Evolutionary conservation across 768 basidiomycete genomes (phyloP), one percentile per base, ranked within the genome.

Genomic region (Rhizopogon vesiculosus): DNA sequence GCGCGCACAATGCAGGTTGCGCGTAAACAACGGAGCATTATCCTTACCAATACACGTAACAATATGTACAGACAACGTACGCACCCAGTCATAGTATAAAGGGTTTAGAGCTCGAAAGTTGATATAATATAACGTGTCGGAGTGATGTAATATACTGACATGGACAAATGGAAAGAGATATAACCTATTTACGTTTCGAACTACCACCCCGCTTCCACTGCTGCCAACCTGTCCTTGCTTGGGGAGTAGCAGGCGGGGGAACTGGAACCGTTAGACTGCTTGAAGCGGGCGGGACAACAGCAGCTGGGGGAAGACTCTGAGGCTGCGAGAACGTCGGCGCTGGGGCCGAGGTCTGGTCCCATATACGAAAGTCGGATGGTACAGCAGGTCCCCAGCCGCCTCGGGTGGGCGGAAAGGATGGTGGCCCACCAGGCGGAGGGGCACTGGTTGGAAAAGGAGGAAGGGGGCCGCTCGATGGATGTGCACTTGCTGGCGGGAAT

Each of bases 161-260:
- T 38, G 13, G 12, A 38, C 35, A 38, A 38, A 56, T 29, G 48
- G 0, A 42, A 54, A 12, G 35, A 38, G 12, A 45, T 12, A 43
- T 52, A 57, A 15, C 53, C 41, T 57, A 71, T 51, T 45, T 64
- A 50, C 62, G 67, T 51, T 45, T 63, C 12, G 57, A 56, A 7
- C 46, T 51, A 12, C 28, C 60, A 45, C 60, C 64, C 54, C 65
- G 66, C 38, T 68, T 69, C 66, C 72, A 85, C 53, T 84, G 78
- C 66, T 84, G 82, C 84, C 84, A 85, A 41, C 76, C 80, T 22
- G 78, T 76, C 45, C 73, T 69, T 19, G 45, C 18, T 7, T 64
- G 61, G 18, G 43, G 56, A 28, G 18, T 49, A 33, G 70, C 59
- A 16, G 64, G 63, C n/a, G 59, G 51, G 1, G 67, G 63, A n/a